Percentiles rank a stretch among this genome's conserved stretches.
Evolutionary conservation across 1,139 yeast genomes (phyloP).

Genomic region (Blastobotrys illinoisensis): DNA sequence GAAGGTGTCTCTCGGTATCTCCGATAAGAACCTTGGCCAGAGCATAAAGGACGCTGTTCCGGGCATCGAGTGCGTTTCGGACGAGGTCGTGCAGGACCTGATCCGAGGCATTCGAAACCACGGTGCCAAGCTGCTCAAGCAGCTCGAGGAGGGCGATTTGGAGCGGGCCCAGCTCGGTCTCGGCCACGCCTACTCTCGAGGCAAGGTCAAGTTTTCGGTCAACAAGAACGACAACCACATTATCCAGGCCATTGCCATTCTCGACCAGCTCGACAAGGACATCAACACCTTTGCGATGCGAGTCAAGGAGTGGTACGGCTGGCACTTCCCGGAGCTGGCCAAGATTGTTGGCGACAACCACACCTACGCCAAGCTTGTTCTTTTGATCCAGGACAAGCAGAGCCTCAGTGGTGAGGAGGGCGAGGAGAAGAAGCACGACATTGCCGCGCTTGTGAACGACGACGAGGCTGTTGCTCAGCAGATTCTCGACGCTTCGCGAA

Average conservation of each 20-base stretch:
- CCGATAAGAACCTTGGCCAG: constrained; percentile 95
- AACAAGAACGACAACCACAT: constrained; percentile 98
- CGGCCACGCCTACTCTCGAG: constrained; percentile 98
- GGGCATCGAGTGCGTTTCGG: constrained; percentile 81
- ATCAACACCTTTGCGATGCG: constrained; percentile 98
- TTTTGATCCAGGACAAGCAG: constrained; percentile 82
- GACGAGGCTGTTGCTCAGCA: constrained; percentile 93
- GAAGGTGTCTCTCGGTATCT: constrained; percentile 69
- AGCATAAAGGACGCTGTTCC: constrained; percentile 89
- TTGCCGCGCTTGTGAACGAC: constrained; percentile 83
- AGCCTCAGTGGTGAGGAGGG: constrained; percentile 55
- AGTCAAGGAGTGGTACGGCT: constrained; percentile 99
- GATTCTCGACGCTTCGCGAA: constrained; percentile 85
- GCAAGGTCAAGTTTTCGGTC: constrained; percentile 96
- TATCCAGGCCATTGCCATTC: constrained; percentile 94
- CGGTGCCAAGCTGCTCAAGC: constrained; percentile 84
- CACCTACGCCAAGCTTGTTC: constrained; percentile 75
- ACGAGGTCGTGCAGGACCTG: constrained; percentile 90
- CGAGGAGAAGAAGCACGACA: constrained; percentile 81
- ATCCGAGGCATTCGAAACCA: constrained; percentile 92
- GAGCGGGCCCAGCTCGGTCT: constrained; percentile 98
- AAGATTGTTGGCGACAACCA: constrained; percentile 91
- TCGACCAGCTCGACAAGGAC: constrained; percentile 96
- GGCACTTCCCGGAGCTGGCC: constrained; percentile 99
- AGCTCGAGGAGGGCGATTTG: constrained; percentile 88